Conservation (phyloP, 768 basidiomycete genomes). For the Nevesoporus exiguus region DNA sequence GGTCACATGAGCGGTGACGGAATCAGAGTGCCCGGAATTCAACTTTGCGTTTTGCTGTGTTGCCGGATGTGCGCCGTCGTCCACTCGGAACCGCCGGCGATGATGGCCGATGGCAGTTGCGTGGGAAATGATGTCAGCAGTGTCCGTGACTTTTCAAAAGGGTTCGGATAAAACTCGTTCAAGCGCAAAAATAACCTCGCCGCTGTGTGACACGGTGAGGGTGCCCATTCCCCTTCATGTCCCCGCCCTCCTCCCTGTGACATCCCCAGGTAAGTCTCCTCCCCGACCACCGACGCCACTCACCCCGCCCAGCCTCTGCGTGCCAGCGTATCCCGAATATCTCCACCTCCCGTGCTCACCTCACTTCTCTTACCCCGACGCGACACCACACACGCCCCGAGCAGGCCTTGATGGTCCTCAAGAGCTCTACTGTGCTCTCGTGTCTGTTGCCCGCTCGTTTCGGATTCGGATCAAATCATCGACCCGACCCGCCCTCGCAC, state of each 20-base stretch:
- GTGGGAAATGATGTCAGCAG: constrained; percentile 16
- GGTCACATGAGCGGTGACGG: not conserved
- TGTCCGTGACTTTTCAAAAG: constrained; percentile 6
- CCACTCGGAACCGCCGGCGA: not conserved
- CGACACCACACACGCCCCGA: too few species aligned
- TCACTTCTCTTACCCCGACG: not conserved
- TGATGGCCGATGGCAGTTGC: not conserved
- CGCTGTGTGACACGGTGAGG: constrained; percentile 23
- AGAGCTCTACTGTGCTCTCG: constrained; percentile 29
- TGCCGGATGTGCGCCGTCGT: too few species aligned
- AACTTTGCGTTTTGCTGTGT: too few species aligned
- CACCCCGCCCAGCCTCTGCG: not conserved
- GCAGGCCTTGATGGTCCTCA: constrained; percentile 36
- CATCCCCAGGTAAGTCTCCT: not conserved
- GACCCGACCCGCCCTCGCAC: constrained; percentile 4
- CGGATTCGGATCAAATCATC: constrained; percentile 23
- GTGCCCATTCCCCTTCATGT: constrained; percentile 8
- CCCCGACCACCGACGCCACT: too few species aligned
- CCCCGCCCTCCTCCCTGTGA: not conserved
- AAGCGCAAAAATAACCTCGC: too few species aligned
- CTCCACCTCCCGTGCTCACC: not conserved
- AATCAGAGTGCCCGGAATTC: too few species aligned
- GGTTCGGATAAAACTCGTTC: not conserved
- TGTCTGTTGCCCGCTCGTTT: constrained; percentile 40
- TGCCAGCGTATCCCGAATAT: constrained; percentile 7